Evolutionary conservation across 148 eudicot species (phyloP).

Genomic region (Spergularia marina): DNA sequence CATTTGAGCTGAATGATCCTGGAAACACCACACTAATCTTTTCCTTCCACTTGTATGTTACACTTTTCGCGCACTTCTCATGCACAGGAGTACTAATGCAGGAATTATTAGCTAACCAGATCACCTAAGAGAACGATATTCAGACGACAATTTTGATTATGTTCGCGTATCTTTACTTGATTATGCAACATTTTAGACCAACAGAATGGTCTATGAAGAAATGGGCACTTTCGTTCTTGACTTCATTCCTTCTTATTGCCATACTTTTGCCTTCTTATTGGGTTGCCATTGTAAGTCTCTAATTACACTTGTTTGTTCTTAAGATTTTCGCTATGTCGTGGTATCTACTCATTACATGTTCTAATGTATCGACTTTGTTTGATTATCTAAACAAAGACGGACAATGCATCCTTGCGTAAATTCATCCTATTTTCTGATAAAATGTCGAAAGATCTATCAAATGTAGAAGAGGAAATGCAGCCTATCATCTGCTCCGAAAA

Average conservation of each 20-base stretch:
- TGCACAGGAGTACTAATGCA: neutral
- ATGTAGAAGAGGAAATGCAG: neutral
- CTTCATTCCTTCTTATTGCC: slow-evolving; percentile 9
- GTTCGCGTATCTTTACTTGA: neutral
- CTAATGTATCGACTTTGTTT: neutral
- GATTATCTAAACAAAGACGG: neutral
- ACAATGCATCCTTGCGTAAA: slow-evolving; percentile 4
- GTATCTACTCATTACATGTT: neutral
- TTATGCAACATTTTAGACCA: slow-evolving; percentile 6
- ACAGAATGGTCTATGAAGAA: slow-evolving; percentile 16
- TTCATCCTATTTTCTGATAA: neutral
- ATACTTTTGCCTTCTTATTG: slow-evolving; percentile 17
- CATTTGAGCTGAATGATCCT: neutral
- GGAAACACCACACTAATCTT: neutral
- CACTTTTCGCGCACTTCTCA: neutral
- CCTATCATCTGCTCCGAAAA: slow-evolving; percentile 5
- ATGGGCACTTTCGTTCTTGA: slow-evolving; percentile 17
- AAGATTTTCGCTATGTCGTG: neutral
- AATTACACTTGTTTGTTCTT: neutral
- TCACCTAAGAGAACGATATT: neutral
- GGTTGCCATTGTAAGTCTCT: slow-evolving; percentile 9
- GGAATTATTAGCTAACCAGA: neutral
- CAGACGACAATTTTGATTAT: neutral
- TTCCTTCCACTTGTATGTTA: neutral
- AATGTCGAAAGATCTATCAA: neutral